phyloP scores from a whole-genome alignment of 495 filamentous ascomycete species.

The Penicillium antarcticum region DNA sequence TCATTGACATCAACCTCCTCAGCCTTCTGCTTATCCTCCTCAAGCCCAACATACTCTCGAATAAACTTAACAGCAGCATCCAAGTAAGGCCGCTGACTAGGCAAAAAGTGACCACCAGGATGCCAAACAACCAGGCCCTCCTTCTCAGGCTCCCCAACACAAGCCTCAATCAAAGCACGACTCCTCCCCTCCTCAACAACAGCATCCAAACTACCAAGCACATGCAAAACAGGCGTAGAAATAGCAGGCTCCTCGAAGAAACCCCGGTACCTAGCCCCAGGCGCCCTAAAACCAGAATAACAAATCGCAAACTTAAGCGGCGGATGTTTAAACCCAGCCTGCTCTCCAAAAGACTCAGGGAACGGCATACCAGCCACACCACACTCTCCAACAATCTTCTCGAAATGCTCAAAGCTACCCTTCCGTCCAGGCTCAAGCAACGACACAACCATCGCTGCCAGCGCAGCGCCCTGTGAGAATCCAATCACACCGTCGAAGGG shows the following conservation, averaged over 20 bases:
- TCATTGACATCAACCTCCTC: constrained; percentile 56
- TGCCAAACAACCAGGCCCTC: constrained; percentile 70
- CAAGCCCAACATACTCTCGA: constrained; percentile 49
- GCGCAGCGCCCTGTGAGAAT: constrained; percentile 68
- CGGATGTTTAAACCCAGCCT: constrained; percentile 39
- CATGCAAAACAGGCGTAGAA: constrained; percentile 73
- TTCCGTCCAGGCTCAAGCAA: constrained; percentile 60
- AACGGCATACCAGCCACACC: constrained; percentile 35
- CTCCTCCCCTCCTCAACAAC: constrained; percentile 79
- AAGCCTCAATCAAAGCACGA: constrained; percentile 62
- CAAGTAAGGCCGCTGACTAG: constrained; percentile 74
- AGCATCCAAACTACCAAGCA: constrained; percentile 80
- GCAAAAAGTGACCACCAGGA: constrained; percentile 92
- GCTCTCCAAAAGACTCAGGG: constrained; percentile 48
- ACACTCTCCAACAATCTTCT: constrained; percentile 15
- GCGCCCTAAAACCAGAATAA: constrained; percentile 77
- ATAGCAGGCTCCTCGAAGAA: constrained; percentile 74
- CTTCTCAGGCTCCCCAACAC: constrained; percentile 48
- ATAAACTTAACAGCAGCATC: constrained; percentile 74
- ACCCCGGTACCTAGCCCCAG: constrained; percentile 55
- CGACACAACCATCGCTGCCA: constrained; percentile 60
- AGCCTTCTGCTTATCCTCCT: constrained; percentile 29
- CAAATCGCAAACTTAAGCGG: constrained; percentile 73
- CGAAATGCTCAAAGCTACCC: constrained; percentile 42
- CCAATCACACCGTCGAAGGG: constrained; percentile 73